phyloP scores from a whole-genome alignment of 2,329 filamentous ascomycete genomes.

The Pleurostoma richardsiae region DNA sequence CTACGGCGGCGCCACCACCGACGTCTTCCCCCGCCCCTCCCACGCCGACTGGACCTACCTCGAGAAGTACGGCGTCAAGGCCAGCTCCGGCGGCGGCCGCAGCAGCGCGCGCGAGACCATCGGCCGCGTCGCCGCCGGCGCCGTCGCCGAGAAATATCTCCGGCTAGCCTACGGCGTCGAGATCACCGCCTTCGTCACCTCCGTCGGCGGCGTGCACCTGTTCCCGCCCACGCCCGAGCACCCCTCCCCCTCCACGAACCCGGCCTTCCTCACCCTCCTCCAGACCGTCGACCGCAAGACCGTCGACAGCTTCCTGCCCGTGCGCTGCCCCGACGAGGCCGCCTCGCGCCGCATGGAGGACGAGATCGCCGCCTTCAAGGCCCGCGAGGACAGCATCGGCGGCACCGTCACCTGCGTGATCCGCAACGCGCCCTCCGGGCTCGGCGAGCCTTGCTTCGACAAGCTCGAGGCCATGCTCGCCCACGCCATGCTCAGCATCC shows the following conservation, averaged over 20 bases:
- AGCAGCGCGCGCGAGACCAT: conserved; percentile 95
- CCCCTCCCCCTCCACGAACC: conserved; percentile 68
- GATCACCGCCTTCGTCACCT: conserved; percentile 86
- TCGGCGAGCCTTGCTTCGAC: conserved; percentile 93
- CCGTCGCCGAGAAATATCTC: conserved; percentile 92
- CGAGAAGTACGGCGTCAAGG: conserved; percentile 94
- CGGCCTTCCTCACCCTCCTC: conserved; percentile 71
- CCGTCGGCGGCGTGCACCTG: conserved; percentile 74
- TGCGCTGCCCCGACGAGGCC: conserved; percentile 73
- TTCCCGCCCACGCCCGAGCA: conserved; percentile 66
- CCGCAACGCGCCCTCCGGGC: conserved; percentile 74
- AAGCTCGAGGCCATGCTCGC: conserved; percentile 89
- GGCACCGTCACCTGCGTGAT: conserved; percentile 95
- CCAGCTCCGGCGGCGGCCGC: conserved; percentile 82
- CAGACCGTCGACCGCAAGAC: conserved; percentile 66
- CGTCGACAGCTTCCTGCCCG: conserved; percentile 81
- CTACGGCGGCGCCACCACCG: conserved; percentile 86
- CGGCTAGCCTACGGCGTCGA: conserved; percentile 75
- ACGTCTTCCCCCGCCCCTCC: conserved; percentile 82
- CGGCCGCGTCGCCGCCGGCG: conserved; percentile 83
- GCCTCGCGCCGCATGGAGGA: conserved; percentile 69
- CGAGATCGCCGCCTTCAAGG: conserved; percentile 71
- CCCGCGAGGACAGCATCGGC: conserved; percentile 82
- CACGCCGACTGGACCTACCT: conserved; percentile 97
- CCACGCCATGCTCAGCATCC: conserved; percentile 93